Evolutionary conservation across 1,284 basidiomycete genomes (phyloP), one percentile per base, ranked within the genome.

Genomic region (Cryptococcus hybrid): DNA sequence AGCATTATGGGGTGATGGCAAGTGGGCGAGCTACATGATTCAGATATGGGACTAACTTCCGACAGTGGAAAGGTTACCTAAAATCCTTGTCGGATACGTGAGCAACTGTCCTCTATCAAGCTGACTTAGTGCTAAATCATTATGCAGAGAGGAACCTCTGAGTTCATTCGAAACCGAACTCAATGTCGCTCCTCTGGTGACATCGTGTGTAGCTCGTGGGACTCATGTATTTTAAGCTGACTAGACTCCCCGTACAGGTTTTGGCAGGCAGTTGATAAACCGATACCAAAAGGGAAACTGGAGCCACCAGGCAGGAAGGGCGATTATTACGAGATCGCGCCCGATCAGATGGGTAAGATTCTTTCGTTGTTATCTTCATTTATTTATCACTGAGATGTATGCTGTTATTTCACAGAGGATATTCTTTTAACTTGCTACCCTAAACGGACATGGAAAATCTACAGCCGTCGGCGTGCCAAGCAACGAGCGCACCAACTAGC

Each of bases 1-100:
- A 70, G 68, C 65, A 67, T 50, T 71, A 71, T 47, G 65, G 65
- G 6, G 66, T 71, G 2, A 69, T 71, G 62, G 68, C 30, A 30
- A 30, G 30, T 68, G 40, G 18, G 50, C 51, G 18, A 35, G 37
- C 49, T 3, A 30, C 42, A 3, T 50, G 1, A 37, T 40, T 8
- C 5, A 12, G 38, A n/a, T 3, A 12, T 2, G 18, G 7, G 1
- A 18, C 24, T 2, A 12, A 44, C 46, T 48, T 46, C 36, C 12
- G 4, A 4, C 53, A 70, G 67, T 71, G 70, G 70, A 63, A 62
- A 52, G 64, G 67, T 0, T 71, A 65, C 47, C 64, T 71, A 9
- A 71, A 71, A 53, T 57, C 58, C 13, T 45, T 43, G 4, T 71
- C 68, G 2, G 70, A 71, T 51, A 68, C 66, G 61, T 65, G 54